Evolutionary conservation across 208 protist genomes (phyloP), one percentile per base, ranked within the genome.

Genomic region (Trichomonas tenax): DNA sequence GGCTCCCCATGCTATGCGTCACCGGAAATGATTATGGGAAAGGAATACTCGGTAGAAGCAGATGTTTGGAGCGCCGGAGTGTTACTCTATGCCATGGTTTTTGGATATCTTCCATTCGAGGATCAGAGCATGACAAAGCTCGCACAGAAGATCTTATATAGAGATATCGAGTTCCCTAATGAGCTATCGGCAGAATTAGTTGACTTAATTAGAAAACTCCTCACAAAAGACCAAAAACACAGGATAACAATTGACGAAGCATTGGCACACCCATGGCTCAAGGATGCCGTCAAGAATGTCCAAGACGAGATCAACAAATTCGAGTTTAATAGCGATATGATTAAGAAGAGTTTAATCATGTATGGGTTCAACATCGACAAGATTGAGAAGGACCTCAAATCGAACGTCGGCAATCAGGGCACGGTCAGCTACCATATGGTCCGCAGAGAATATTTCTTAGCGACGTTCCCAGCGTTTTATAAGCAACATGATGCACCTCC

Each of bases 61-160:
- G 96, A 96, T 26, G 82, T 96, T 34, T 96, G 96, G 96, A 82
- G 96, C 58, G 96, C 58, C 11, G 96, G 96, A 44, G 58, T 96
- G 49, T 63, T 96, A 86, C n/a, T 96, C 36, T 96, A 84, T 49
- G 34, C 88, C 11, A 46, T 96, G 51, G 45, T 96, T 36, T 26
- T 4, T 38, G 46, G 96, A 21, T 14, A 44, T 58, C 21, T 96
- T 11, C 96, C 96, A 48, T 96, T 86, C 26, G 3, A 89, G 4
- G 82, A 89, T 31, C 23, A 45, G 31, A 46, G 41, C 40, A 89
- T 89, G 8, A 89, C 34, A 46, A 40, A 44, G 6, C 23, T 89
- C 0, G 14, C 41, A 17, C 82, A 46, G 40, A 89, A 89, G 41
- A 89, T 89, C 23, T 6, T 46, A 15, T 51, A 8, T 17, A 51